Evolutionary conservation across 2,329 filamentous ascomycete species (phyloP), one percentile per base, ranked within the genome.

Genomic region (Xylariomycetidae sp.): DNA sequence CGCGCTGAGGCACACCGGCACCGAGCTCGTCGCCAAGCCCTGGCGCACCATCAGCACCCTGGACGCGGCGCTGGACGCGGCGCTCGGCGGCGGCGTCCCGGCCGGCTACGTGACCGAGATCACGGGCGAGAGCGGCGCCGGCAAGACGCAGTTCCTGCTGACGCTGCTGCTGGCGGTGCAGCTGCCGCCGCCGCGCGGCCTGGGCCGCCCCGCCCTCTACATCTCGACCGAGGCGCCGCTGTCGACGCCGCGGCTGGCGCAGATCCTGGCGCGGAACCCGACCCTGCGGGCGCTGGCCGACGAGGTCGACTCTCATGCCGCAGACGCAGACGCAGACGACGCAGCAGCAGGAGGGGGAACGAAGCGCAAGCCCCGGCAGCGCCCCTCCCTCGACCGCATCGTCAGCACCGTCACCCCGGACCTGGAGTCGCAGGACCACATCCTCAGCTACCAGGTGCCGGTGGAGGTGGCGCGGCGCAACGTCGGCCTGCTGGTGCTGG

Each of bases 371-470:
- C 20, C 8, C 8, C 20, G 12, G 20, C 20, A 19, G 46, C 10
- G 41, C 44, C 71, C 88, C 1, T 84, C 84, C 0, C 70, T 95
- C 5, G 79, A 85, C 57, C 70, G 73, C 44, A 80, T 98, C 43
- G 72, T 88, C 49, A 85, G 82, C 56, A 85, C 92, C 44, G 79
- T 82, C 31, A 88, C 86, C 8, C 85, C 86, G 19, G 89, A 96
- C 56, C 78, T 96, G 35, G 92, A 96, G 60, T 82, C 85, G 1
- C 92, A 98, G 61, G 90, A 96, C 39, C 90, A 96, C 61, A 95
- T 98, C 53, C 68, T 96, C 17, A 80, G 79, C 44, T 96, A 86
- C 60, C 92, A 98, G 58, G 79, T 96, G 5, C 92, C 92, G 2
- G 82, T 95, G 13, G 80, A 88, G 18, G 77, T 95, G 14, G 66